Conservation (phyloP, 768 basidiomycete genomes). For the Sutorius australiensis region DNA sequence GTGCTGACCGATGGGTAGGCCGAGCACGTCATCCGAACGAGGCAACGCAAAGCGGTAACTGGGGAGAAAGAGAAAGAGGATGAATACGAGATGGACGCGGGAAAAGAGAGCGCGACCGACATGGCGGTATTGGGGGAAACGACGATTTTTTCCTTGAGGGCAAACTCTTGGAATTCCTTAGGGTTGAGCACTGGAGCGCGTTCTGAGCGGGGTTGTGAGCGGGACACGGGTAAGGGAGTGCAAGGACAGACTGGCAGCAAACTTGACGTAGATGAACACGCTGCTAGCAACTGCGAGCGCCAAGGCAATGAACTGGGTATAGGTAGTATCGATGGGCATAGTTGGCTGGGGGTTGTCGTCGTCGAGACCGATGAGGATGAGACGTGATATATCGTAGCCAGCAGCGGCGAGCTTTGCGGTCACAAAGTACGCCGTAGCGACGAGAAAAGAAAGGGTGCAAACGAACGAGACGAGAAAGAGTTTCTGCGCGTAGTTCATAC, state of each 20-base stretch:
- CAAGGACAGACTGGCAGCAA: constrained; percentile 39
- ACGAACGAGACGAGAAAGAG: constrained; percentile 54
- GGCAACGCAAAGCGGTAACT: constrained; percentile 94
- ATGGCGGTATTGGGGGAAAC: constrained; percentile 96
- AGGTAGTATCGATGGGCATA: constrained; percentile 17
- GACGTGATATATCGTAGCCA: constrained; percentile 53
- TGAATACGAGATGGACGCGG: background rate
- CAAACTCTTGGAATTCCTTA: constrained; percentile 75
- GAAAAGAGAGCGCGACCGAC: constrained; percentile 42
- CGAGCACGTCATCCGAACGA: constrained; percentile 68
- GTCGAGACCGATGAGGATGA: constrained; percentile 62
- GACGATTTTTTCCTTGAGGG: constrained; percentile 73
- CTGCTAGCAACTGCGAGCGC: constrained; percentile 48
- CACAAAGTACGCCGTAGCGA: constrained; percentile 41
- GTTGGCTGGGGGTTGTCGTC: background rate
- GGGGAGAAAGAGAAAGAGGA: background rate
- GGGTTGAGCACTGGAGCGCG: constrained; percentile 72
- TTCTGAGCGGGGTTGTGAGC: constrained; percentile 36
- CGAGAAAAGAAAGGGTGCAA: constrained; percentile 45
- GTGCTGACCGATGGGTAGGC: constrained; percentile 96
- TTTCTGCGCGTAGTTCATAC: constrained; percentile 47
- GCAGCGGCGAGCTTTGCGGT: constrained; percentile 43
- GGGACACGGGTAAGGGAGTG: background rate
- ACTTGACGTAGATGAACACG: constrained; percentile 51
- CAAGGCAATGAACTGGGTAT: constrained; percentile 48